Conservation (phyloP, 2,329 filamentous ascomycete genomes). For the Stagonosporopsis cucurbitacearum region DNA sequence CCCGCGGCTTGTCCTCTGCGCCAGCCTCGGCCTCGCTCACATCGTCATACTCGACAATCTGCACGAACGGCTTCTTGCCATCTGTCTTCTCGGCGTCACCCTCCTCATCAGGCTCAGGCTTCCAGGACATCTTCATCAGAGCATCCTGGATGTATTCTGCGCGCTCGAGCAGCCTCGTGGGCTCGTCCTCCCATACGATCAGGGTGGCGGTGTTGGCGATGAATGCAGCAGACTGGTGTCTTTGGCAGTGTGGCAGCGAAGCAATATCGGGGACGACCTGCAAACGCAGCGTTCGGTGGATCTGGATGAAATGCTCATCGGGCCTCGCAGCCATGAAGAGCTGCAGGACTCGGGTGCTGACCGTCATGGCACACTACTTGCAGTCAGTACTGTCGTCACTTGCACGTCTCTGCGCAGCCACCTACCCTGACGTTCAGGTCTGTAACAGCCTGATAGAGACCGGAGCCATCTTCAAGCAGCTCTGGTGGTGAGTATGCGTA, state of each 20-base stretch:
- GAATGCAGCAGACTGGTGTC: constrained; percentile 82
- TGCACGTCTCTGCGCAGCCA: neutral
- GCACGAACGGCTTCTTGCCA: constrained; percentile 22
- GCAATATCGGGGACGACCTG: constrained; percentile 67
- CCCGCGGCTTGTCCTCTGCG: constrained; percentile 48
- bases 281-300: constrained; percentile 64
- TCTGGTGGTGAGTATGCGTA: constrained; percentile 61
- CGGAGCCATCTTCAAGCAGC: constrained; percentile 53
- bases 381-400: neutral
- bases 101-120: constrained; percentile 52
- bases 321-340: constrained; percentile 61
- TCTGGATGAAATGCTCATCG: constrained; percentile 62
- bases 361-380: constrained; percentile 68
- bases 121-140: constrained; percentile 75
- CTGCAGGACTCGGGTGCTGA: constrained; percentile 69
- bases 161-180: constrained; percentile 71
- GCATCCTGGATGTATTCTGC: constrained; percentile 77
- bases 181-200: constrained; percentile 83
- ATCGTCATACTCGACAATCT: constrained; percentile 25
- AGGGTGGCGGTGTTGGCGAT: constrained; percentile 73
- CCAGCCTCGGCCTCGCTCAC: constrained; percentile 30
- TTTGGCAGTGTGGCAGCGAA: constrained; percentile 67
- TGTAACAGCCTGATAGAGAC: constrained; percentile 59
- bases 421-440: constrained; percentile 62
- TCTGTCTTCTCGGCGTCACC: constrained; percentile 48